Conservation (phyloP, 306 rosid species). For the Leucaena leucocephala region DNA sequence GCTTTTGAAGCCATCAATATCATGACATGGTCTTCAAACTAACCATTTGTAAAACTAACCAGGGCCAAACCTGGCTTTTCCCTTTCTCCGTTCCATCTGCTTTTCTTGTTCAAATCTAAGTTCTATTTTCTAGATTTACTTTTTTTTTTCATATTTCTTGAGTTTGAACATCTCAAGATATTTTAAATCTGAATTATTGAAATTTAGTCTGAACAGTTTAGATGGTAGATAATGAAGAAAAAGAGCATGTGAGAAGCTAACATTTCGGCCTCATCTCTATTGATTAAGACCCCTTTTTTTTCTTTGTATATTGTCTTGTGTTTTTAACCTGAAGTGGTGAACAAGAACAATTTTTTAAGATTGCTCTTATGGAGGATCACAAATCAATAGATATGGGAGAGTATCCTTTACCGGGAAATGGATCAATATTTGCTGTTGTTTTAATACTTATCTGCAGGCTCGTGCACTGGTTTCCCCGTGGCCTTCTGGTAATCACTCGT, state of each 20-base stretch:
- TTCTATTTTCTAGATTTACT: background rate
- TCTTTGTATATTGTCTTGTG: background rate
- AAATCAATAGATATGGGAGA: no score
- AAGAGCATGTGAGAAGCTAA: background rate
- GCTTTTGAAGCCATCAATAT: constrained; percentile 20
- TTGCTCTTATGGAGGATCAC: background rate
- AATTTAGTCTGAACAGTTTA: background rate
- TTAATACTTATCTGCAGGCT: background rate
- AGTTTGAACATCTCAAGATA: background rate
- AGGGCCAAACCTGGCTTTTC: constrained; percentile 10
- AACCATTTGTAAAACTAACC: constrained; percentile 10
- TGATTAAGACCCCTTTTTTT: background rate
- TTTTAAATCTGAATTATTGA: background rate
- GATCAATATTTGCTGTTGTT: background rate
- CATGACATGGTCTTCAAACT: background rate
- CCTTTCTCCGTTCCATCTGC: background rate
- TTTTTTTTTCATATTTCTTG: background rate
- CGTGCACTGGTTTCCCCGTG: background rate
- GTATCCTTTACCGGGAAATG: background rate
- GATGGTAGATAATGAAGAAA: background rate
- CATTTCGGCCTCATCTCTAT: background rate
- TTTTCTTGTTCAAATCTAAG: background rate
- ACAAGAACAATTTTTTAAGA: background rate
- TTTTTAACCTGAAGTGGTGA: background rate
- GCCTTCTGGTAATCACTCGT: background rate